Evolutionary conservation across 2,329 filamentous ascomycete species (phyloP), one percentile per base, ranked within the genome.

Genomic region (Septoria petroselini): DNA sequence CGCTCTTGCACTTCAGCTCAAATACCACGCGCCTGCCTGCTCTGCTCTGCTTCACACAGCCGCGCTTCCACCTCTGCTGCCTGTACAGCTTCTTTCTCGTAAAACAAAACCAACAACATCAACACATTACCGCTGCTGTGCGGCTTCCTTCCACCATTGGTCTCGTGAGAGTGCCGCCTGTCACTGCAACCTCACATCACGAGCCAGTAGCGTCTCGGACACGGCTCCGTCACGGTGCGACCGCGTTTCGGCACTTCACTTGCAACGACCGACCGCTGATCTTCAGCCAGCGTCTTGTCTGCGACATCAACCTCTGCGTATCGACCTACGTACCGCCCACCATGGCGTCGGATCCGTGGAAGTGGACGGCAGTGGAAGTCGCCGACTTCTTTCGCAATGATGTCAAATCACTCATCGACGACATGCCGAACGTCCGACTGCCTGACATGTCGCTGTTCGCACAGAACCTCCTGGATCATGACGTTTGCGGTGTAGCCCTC

Each of bases 361-460:
- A 77, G 46, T 95, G 89, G 89, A 77, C 78, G 29, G 74, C 83
- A 25, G 81, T 85, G 30, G 76, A 82, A 29, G 80, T 94, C 8
- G 77, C 86, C 7, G 65, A 74, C 12, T 82, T 84, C 61, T 73
- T 94, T 3, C 88, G 84, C 63, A 73, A 77, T 41, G 41, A 63
- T 30, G 62, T 61, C 3, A 39, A 48, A 9, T 8, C 23, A 7
- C 50, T 49, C 31, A 38, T 65, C 9, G 19, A 18, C 21, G 53
- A 60, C 34, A 46, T 68, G 69, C 40, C 68, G 33, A 55, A 63
- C 63, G 19, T 62, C 12, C 67, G 67, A 49, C 69, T 82, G 6
- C 80, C 82, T 3, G 73, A 86, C 42, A 69, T 76, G 0, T 61
- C 62, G 0, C 41, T 64, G 0, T 73, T 94, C 2, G 78, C 82